A percentile compares a stretch with the other conserved stretches of the same genome.
phyloP scores from a whole-genome alignment of 805 yeast species.

The Lipomyces sp. region DNA sequence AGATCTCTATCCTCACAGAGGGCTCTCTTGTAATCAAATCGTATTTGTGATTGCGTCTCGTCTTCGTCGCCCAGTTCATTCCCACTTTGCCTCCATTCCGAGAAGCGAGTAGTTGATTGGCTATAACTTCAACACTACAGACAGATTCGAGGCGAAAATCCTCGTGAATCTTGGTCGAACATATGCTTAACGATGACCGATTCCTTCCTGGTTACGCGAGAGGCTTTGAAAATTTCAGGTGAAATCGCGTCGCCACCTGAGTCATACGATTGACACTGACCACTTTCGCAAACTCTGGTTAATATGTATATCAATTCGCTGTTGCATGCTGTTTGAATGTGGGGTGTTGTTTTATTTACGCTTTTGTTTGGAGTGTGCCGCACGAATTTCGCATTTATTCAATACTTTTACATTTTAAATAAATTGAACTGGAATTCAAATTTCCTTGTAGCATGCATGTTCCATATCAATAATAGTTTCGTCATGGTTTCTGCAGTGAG shows the following conservation, averaged over 20 bases:
- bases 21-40: conserved; percentile 1
- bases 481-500: too few relatives aligned
- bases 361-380: too few relatives aligned
- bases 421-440: too few relatives aligned
- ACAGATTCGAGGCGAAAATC: conserved; percentile 13
- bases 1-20: conserved; percentile 9
- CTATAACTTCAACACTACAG: conserved; percentile 12
- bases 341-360: too few relatives aligned
- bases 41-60: conserved; percentile 1
- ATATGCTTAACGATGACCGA: conserved; percentile 7
- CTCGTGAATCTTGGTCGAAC: conserved; percentile 15
- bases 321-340: too few relatives aligned
- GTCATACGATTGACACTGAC: too few relatives aligned
- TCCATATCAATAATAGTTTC: too few relatives aligned
- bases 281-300: too few relatives aligned
- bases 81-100: neutral
- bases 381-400: too few relatives aligned
- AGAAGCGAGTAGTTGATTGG: conserved; percentile 6
- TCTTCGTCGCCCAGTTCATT: conserved; percentile 5
- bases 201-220: neutral
- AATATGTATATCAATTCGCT: too few relatives aligned
- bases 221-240: neutral
- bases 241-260: neutral
- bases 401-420: too few relatives aligned
- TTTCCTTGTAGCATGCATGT: too few relatives aligned